Evolutionary conservation across 2,329 filamentous ascomycete genomes (phyloP), one percentile per base, ranked within the genome.

Genomic region (Cytospora piceae): DNA sequence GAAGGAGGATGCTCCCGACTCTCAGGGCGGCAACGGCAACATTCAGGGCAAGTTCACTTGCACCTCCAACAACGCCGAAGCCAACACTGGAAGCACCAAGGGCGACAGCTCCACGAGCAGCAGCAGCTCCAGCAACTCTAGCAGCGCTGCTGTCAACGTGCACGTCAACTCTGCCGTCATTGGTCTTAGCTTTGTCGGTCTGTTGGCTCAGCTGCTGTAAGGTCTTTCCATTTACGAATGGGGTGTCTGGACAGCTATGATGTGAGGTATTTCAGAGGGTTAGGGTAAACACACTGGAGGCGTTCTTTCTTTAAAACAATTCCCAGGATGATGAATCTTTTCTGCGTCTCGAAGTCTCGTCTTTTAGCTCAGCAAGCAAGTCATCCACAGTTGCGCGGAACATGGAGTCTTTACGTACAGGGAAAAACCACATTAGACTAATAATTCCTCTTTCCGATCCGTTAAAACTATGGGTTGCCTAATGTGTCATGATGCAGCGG

Each of bases 121-220:
- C 61, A 73, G 73, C 64, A 74, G 75, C 61, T 29, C 27, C 69
- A 68, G 72, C 53, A 72, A 69, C 64, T 59, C 71, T 59, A 71
- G 73, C 55, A 71, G 71, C 70, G 77, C 77, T 61, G 83, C 81
- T 61, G 79, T 82, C 55, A 80, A 80, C 62, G 67, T 83, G 49
- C 74, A 75, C 65, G 76, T 82, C 71, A 85, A 83, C 79, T 77
- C 78, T 67, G 76, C 82, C 49, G 71, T 82, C 27, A 74, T 87
- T 54, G 80, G 78, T 65, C 75, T 85, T 61, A 82, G 78, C 67
- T 77, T 79, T 63, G 69, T 84, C 54, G 82, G 78, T 70, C 82
- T 75, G 58, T 63, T 85, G 66, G 79, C 80, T 63, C 81, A 84
- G 72, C 77, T 86, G 72, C 75, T 87, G 76, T 87, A 85, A 83